Conservation (phyloP, 495 filamentous ascomycete species). For the Glutinoglossum americanum region DNA sequence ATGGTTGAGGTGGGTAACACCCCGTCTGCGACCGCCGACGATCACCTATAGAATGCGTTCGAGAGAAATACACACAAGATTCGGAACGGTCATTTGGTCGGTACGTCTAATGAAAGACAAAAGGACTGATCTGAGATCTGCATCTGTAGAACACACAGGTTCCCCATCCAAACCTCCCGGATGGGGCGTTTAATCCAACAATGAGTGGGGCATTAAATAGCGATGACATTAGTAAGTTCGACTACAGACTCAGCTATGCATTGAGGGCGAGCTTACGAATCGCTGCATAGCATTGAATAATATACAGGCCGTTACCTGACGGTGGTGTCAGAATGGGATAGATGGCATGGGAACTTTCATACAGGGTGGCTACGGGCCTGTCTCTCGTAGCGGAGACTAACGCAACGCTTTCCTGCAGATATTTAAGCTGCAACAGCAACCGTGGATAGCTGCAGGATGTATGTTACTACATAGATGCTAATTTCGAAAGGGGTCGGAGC, state of each 20-base stretch:
- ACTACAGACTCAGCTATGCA: neutral
- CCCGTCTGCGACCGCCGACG: neutral
- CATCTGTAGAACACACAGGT: neutral
- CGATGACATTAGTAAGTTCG: neutral
- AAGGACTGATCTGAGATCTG: neutral
- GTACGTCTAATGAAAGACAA: neutral
- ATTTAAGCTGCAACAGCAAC: neutral
- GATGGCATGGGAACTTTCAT: neutral
- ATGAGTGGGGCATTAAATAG: neutral
- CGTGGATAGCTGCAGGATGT: neutral
- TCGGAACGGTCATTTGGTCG: neutral
- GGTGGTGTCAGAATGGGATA: neutral
- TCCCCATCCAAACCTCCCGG: neutral
- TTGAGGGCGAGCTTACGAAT: neutral
- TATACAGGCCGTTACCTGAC: neutral
- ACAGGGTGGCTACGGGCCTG: neutral
- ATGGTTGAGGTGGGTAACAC: conserved; percentile 6
- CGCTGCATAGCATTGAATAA: neutral
- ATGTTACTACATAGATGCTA: neutral
- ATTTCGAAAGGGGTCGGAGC: neutral
- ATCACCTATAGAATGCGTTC: neutral
- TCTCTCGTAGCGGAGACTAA: neutral
- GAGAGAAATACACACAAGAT: neutral
- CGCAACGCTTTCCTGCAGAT: neutral
- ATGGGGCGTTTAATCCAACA: neutral